A percentile compares a stretch with the other conserved stretches of the same genome.
Evolutionary conservation across 306 rosid genomes (phyloP).

Genomic region (Quercus bicolor): DNA sequence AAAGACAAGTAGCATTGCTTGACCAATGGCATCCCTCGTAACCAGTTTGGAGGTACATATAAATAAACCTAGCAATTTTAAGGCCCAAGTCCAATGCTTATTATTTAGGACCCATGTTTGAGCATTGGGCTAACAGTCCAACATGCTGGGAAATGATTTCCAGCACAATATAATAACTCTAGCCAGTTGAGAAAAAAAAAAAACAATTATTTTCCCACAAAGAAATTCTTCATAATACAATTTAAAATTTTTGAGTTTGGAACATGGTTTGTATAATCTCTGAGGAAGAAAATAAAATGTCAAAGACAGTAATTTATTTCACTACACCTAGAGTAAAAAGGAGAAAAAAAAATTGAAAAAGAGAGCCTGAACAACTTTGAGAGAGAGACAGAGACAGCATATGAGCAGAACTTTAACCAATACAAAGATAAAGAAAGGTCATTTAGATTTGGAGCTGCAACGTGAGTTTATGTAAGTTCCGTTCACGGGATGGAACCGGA

Average conservation of each 20-base stretch:
- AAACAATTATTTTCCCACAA: too few relatives aligned
- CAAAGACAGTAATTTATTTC: not conserved
- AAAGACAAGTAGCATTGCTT: too few relatives aligned
- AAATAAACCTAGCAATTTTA: too few relatives aligned
- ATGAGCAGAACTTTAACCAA: not conserved
- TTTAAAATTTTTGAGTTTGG: not conserved
- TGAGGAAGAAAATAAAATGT: not conserved
- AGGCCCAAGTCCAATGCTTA: too few relatives aligned
- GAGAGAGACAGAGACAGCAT: not conserved
- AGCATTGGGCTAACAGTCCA: too few relatives aligned
- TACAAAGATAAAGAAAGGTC: constrained; percentile 8
- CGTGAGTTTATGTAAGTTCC: constrained; percentile 46
- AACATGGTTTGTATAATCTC: not conserved
- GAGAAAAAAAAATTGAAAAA: not conserved
- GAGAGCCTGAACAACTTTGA: not conserved
- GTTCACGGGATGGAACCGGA: constrained; percentile 53
- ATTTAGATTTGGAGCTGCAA: constrained; percentile 66
- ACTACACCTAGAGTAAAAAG: not conserved
- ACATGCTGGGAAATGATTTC: too few relatives aligned
- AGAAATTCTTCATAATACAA: too few relatives aligned
- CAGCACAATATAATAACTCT: too few relatives aligned
- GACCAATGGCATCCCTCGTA: too few relatives aligned
- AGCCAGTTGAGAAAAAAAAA: too few relatives aligned
- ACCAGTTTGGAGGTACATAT: too few relatives aligned
- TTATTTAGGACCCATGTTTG: too few relatives aligned